Evolutionary conservation across 306 rosid species (phyloP).

Genomic region (Acacia melanoxylon): DNA sequence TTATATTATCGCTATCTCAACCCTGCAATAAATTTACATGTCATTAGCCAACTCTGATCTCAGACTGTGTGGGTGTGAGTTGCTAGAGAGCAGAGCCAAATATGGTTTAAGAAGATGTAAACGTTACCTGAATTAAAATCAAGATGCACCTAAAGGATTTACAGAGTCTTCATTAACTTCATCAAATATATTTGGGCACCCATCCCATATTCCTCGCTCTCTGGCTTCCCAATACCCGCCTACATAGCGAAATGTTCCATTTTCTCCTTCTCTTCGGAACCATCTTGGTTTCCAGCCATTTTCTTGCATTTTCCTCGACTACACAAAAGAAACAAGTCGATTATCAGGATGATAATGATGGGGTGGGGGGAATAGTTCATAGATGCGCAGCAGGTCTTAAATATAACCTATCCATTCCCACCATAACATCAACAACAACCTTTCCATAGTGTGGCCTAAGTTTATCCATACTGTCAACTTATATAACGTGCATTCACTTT

Average conservation of each 20-base stretch:
- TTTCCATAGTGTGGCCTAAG: background rate
- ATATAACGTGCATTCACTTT: background rate
- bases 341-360: background rate
- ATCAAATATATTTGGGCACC: conserved; percentile 82
- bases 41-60: background rate
- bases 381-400: background rate
- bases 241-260: conserved; percentile 63
- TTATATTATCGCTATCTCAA: background rate
- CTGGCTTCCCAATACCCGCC: conserved; percentile 98
- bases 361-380: background rate
- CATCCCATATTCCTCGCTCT: conserved; percentile 69
- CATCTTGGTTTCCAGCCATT: conserved; percentile 94
- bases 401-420: background rate
- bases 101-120: background rate
- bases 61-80: background rate
- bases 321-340: conserved; percentile 16
- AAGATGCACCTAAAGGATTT: conserved; percentile 49
- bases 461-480: background rate
- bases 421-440: background rate
- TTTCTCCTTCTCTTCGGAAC: conserved; percentile 70
- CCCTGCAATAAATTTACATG: background rate
- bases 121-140: conserved; percentile 55
- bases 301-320: conserved; percentile 96
- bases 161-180: conserved; percentile 54
- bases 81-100: background rate